Conservation (phyloP, 257 asterid species). For the Ocimum tenuiflorum region DNA sequence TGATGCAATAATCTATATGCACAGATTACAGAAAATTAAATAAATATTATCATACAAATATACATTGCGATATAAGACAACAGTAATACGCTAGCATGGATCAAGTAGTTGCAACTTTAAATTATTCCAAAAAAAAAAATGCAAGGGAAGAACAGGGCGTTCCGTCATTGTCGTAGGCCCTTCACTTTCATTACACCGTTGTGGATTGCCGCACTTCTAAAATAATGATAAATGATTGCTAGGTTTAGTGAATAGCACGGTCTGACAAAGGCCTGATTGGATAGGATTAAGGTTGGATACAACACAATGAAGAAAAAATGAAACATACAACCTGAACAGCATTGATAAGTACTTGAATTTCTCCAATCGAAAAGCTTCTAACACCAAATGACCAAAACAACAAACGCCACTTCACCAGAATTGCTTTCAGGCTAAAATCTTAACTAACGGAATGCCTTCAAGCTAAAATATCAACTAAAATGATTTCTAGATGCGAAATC, state of each 20-base stretch:
- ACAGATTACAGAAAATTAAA: not conserved
- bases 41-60: not conserved
- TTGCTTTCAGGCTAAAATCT: not conserved
- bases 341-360: not conserved
- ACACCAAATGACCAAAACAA: not conserved
- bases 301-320: not conserved
- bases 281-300: not conserved
- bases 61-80: not conserved
- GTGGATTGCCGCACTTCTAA: too few species aligned
- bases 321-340: not conserved
- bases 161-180: too few species aligned
- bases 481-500: conserved; percentile 14
- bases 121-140: too few species aligned
- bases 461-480: too few species aligned
- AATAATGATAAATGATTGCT: not conserved
- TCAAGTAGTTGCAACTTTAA: not conserved
- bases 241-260: not conserved
- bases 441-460: conserved; percentile 2
- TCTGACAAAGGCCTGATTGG: not conserved
- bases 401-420: not conserved
- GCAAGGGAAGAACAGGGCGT: too few species aligned
- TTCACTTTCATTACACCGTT: too few species aligned
- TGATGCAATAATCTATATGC: not conserved
- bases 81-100: not conserved
- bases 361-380: not conserved